A percentile compares a stretch with the other conserved stretches of the same genome.
These are phyloP conservation scores for Neurospora sp. DNA, from an alignment of 495 filamentous ascomycete species.

Conservation along the genomic window DNA sequence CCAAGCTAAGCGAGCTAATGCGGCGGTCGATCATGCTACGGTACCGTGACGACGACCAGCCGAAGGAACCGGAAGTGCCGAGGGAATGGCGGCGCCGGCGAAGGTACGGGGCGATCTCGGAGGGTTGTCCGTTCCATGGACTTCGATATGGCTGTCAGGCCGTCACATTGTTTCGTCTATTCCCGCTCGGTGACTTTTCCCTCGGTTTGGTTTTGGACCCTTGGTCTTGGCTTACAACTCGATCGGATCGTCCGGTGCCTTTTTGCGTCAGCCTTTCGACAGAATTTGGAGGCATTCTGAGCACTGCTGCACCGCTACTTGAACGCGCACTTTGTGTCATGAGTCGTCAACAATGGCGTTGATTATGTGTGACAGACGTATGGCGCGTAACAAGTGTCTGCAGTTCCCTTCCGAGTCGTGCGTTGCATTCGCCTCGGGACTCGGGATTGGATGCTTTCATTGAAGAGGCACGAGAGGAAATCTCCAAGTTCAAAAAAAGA, in stretches of 20 bases:
- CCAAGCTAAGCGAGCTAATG: background rate
- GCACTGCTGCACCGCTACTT: background rate
- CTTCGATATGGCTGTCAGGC: background rate
- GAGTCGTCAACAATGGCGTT: background rate
- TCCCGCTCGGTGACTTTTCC: background rate
- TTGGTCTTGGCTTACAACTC: background rate
- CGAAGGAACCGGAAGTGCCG: background rate
- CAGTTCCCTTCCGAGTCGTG: background rate
- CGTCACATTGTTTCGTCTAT: background rate
- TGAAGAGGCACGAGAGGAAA: background rate
- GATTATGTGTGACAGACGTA: background rate
- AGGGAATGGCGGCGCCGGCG: background rate
- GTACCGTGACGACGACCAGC: background rate
- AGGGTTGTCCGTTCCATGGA: background rate
- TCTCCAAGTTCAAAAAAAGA: background rate
- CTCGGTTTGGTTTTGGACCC: background rate
- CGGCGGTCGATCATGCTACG: background rate
- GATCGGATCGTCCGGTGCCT: background rate
- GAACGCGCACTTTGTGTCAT: background rate
- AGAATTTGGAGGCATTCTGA: background rate
- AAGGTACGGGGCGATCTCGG: background rate
- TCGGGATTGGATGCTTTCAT: background rate
- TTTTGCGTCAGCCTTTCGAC: background rate
- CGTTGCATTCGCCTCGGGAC: background rate
- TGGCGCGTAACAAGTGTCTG: background rate